Conservation (phyloP, 2,329 filamentous ascomycete genomes). For the Fusarium sp. region DNA sequence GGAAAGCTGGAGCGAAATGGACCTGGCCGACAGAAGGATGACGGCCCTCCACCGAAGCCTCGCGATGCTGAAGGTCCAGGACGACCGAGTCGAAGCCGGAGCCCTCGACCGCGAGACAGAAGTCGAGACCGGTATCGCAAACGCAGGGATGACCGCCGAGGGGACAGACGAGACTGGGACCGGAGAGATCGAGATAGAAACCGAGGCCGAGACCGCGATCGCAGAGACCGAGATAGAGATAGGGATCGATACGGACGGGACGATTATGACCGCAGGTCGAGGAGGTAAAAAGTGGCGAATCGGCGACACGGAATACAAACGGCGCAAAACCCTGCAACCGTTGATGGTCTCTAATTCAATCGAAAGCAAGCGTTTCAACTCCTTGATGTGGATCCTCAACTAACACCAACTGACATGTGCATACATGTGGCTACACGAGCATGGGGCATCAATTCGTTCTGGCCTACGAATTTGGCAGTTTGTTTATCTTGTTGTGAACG, state of each 20-base stretch:
- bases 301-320: slow-evolving; percentile 30
- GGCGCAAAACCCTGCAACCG: slow-evolving; percentile 21
- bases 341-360: slow-evolving; percentile 18
- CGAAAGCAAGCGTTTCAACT: slow-evolving; percentile 29
- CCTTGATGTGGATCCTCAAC: slow-evolving; percentile 21
- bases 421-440: slow-evolving; percentile 31
- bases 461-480: slow-evolving; percentile 32
- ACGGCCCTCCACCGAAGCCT: slow-evolving; percentile 18
- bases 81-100: slow-evolving; percentile 34
- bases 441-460: slow-evolving; percentile 19
- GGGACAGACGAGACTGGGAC: slow-evolving; percentile 44
- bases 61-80: slow-evolving; percentile 15
- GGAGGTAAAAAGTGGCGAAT: slow-evolving; percentile 34
- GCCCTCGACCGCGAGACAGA: slow-evolving; percentile 33
- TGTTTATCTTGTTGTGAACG: slow-evolving; percentile 15
- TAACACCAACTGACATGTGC: slow-evolving; percentile 29
- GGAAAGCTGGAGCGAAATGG: slow-evolving; percentile 59
- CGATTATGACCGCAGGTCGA: slow-evolving; percentile 34
- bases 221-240: slow-evolving; percentile 34
- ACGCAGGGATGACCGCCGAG: slow-evolving; percentile 40
- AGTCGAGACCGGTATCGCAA: slow-evolving; percentile 45
- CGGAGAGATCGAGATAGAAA: slow-evolving; percentile 43
- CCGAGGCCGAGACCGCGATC: slow-evolving; percentile 46
- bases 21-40: slow-evolving; percentile 41
- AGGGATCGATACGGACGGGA: slow-evolving; percentile 38